Conservation (phyloP, 139 green algal species). For the Haematococcus lacustris region DNA sequence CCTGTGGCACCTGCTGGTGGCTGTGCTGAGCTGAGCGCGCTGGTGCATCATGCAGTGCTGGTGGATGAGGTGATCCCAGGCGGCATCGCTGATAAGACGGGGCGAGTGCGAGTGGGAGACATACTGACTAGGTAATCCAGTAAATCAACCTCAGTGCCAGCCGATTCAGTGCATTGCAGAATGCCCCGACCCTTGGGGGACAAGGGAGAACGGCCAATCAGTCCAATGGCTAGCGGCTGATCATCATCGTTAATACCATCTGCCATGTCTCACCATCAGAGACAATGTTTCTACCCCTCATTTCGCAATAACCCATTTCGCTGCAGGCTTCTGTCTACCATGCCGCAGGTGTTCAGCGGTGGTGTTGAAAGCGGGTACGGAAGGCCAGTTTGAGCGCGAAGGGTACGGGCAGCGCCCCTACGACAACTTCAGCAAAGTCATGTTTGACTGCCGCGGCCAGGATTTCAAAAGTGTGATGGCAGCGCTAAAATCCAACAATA, state of each 20-base stretch:
- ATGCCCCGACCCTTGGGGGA: neutral
- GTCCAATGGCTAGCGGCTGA: neutral
- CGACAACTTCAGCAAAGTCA: conserved; percentile 49
- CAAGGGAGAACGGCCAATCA: neutral
- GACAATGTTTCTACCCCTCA: neutral
- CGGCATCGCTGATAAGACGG: conserved; percentile 35
- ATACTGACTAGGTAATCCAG: conserved; percentile 4
- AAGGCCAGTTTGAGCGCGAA: conserved; percentile 39
- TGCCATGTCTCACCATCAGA: neutral
- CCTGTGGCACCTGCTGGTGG: too few relatives aligned
- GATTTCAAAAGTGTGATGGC: conserved; percentile 55
- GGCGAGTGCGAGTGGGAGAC: conserved; percentile 21
- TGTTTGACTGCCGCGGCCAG: conserved; percentile 40
- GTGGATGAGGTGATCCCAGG: conserved; percentile 39
- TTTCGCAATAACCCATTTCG: neutral
- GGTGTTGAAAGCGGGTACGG: conserved; percentile 56
- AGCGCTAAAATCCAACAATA: conserved; percentile 52
- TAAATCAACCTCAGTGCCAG: neutral
- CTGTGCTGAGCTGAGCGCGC: neutral
- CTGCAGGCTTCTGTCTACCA: too few relatives aligned
- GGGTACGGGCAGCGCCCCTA: conserved; percentile 52
- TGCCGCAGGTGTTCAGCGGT: too few relatives aligned
- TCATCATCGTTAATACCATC: neutral
- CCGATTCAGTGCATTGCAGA: neutral
- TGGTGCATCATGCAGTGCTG: conserved; percentile 19